Evolutionary conservation across 352 stramenopile genomes (phyloP), one percentile per base, ranked within the genome.

Genomic region (Proteromonas lacertae): DNA sequence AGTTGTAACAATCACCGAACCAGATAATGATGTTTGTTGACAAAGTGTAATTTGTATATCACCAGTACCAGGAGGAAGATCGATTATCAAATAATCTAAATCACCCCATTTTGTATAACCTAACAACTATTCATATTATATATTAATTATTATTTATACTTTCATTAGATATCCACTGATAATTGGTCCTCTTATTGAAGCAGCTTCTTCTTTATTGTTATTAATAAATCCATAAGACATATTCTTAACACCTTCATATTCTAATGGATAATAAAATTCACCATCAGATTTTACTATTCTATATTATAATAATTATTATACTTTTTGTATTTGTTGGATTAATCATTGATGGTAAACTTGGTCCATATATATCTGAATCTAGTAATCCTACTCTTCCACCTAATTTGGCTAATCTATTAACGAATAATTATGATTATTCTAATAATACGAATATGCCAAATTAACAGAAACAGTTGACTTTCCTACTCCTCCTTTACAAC

Each of bases 381-480:
- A 97, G 64, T 43, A 98, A 90, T 12, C 84, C 88, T 1, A 98
- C 86, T 22, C 60, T 65, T 17, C 64, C 69, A 9, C 82, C 81
- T 33, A 56, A 56, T 44, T 90, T 64, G 4, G 62, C 51, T 37
- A 92, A 52, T 2, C 41, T 40, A 32, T n/a, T n/a, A n/a, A n/a
- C n/a, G n/a, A n/a, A n/a, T n/a, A n/a, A n/a, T n/a, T n/a, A n/a
- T n/a, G n/a, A n/a, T n/a, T n/a, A n/a, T n/a, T n/a, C n/a, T n/a
- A n/a, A n/a, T n/a, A n/a, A n/a, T n/a, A n/a, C n/a, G 44, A 36
- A 32, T 41, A 95, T 2, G 87, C 87, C 1, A 96, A 58, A 48
- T 96, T 96, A 12, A 96, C 80, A 6, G 83, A 69, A n/a, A 92
- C 88, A 0, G 83, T 96, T 9, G 72, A 92, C 50, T 98, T 98